Evolutionary conservation across 2,329 filamentous ascomycete species (phyloP).

Genomic region (Dactylellina sp.): DNA sequence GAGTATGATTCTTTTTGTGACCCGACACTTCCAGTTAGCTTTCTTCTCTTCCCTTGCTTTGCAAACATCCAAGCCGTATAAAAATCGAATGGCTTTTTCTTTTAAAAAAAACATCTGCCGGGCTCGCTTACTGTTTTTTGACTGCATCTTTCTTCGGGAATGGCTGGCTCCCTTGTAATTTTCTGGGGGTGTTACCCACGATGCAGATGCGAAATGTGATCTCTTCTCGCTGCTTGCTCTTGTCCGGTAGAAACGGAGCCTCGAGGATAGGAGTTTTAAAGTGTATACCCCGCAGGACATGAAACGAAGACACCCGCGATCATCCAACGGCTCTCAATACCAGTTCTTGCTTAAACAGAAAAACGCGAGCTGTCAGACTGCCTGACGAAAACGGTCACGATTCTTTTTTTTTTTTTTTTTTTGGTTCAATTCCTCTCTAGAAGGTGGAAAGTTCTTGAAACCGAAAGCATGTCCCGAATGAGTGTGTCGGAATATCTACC

Average conservation of each 20-base stretch:
- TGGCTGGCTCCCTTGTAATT: constrained; percentile 20
- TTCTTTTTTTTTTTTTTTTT: not conserved
- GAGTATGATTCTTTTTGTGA: too few species aligned
- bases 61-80: constrained; percentile 38
- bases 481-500: not conserved
- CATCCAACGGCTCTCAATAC: constrained; percentile 26
- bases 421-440: not conserved
- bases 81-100: constrained; percentile 20
- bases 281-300: constrained; percentile 54
- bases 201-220: constrained; percentile 34
- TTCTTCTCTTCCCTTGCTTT: constrained; percentile 1
- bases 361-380: constrained; percentile 1
- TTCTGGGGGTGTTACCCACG: constrained; percentile 8
- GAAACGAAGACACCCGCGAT: constrained; percentile 43
- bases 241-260: constrained; percentile 32
- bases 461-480: constrained; percentile 10
- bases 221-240: not conserved
- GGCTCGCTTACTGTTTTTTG: constrained; percentile 34
- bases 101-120: too few species aligned
- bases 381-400: not conserved
- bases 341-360: too few species aligned
- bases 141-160: constrained; percentile 39
- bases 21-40: not conserved
- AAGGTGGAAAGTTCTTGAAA: not conserved
- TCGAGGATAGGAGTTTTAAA: constrained; percentile 40